These are phyloP conservation scores for Gynostemma pentaphyllum DNA, from an alignment of 306 rosid species.

Conservation along the genomic window DNA sequence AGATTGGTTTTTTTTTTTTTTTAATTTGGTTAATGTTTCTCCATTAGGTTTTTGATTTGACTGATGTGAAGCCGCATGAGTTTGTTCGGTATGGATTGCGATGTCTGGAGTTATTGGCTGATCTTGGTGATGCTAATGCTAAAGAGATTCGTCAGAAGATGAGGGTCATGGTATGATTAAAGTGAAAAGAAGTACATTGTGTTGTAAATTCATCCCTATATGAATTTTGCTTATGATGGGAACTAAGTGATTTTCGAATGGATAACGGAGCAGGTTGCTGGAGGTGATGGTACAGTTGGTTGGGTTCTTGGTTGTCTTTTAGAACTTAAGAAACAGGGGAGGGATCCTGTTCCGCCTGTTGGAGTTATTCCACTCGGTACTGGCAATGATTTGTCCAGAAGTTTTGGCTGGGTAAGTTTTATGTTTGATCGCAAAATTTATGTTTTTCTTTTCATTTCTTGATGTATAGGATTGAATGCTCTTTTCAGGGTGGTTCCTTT, in stretches of 20 bases:
- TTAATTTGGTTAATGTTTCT: constrained; percentile 5
- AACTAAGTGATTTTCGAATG: constrained; percentile 10
- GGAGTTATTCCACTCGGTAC: constrained; percentile 93
- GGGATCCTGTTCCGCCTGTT: constrained; percentile 75
- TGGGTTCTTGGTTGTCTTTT: constrained; percentile 92
- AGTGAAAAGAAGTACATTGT: not conserved
- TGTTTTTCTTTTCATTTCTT: constrained; percentile 10
- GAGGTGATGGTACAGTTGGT: constrained; percentile 98
- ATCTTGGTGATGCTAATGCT: constrained; percentile 61
- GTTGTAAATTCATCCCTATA: not conserved
- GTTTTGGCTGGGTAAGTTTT: constrained; percentile 82
- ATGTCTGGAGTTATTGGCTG: constrained; percentile 67
- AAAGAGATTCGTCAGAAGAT: constrained; percentile 71
- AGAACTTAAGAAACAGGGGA: constrained; percentile 39
- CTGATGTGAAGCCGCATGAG: constrained; percentile 89
- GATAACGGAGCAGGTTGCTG: constrained; percentile 78
- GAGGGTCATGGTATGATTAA: constrained; percentile 67
- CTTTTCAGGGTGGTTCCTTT: constrained; percentile 85
- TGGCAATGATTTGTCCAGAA: constrained; percentile 90
- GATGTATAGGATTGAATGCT: constrained; percentile 21
- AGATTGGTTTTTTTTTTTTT: not conserved
- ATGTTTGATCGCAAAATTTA: constrained; percentile 6
- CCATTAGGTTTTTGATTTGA: constrained; percentile 70
- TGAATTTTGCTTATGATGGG: not conserved
- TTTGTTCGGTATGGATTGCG: constrained; percentile 73